Conservation (phyloP, 2,329 filamentous ascomycete genomes). For the Ophidiomyces ophidiicola region DNA sequence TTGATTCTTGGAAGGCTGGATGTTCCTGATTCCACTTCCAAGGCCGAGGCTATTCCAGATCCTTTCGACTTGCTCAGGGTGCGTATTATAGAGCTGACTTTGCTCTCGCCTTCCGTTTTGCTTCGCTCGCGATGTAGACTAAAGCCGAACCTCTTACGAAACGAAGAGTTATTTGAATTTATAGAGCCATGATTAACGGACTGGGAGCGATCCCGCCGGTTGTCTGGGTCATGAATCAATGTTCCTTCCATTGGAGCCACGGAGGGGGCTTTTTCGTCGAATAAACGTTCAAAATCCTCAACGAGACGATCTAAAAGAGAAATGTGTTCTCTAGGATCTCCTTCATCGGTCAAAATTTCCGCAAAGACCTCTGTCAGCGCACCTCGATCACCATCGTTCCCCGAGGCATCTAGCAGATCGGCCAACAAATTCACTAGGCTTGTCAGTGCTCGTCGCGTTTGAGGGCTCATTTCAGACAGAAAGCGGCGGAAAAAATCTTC, state of each 20-base stretch:
- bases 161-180: slow-evolving; percentile 73
- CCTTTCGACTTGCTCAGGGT: slow-evolving; percentile 72
- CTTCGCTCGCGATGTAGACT: slow-evolving; percentile 68
- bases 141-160: slow-evolving; percentile 73
- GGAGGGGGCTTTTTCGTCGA: slow-evolving; percentile 49
- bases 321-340: slow-evolving; percentile 68
- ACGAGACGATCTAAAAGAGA: slow-evolving; percentile 80
- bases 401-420: slow-evolving; percentile 76
- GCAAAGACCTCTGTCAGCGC: slow-evolving; percentile 80
- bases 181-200: slow-evolving; percentile 61
- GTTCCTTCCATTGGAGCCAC: slow-evolving; percentile 34
- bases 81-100: slow-evolving; percentile 67
- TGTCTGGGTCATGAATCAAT: slow-evolving; percentile 45
- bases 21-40: slow-evolving; percentile 43
- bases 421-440: slow-evolving; percentile 74
- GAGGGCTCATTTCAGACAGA: slow-evolving; percentile 42
- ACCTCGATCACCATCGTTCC: slow-evolving; percentile 81
- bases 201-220: slow-evolving; percentile 45
- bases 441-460: slow-evolving; percentile 63
- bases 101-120: slow-evolving; percentile 56
- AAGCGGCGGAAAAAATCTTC: slow-evolving; percentile 46
- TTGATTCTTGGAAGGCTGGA: slow-evolving; percentile 55
- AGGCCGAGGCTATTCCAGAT: slow-evolving; percentile 28
- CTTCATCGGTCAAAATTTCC: slow-evolving; percentile 68
- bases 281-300: slow-evolving; percentile 79